A percentile compares a stretch with the other conserved stretches of the same genome.
phyloP scores from a whole-genome alignment of 176 grass and related monocot species.

The Puya raimondii region DNA sequence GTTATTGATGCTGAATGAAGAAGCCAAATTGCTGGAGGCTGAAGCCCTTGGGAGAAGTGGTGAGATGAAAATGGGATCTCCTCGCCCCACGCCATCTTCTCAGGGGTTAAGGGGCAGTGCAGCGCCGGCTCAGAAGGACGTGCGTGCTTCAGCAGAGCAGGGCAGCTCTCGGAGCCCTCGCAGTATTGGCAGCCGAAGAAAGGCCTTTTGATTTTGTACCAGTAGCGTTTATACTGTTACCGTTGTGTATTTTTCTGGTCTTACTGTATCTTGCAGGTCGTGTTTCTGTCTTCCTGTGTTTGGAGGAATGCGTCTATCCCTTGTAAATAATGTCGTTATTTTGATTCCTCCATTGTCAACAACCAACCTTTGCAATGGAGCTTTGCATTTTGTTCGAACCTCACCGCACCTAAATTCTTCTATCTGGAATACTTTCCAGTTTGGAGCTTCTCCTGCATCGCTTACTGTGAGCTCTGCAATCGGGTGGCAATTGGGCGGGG shows the following conservation, averaged over 20 bases:
- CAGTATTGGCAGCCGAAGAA: constrained; percentile 24
- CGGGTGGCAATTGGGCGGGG: too few relatives aligned
- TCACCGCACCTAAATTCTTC: too few relatives aligned
- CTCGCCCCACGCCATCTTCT: constrained; percentile 22
- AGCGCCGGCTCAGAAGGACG: constrained; percentile 9
- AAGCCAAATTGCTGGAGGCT: constrained; percentile 43
- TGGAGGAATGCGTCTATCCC: not conserved
- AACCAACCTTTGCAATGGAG: too few relatives aligned
- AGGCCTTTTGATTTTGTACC: constrained; percentile 25
- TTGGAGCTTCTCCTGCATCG: too few relatives aligned
- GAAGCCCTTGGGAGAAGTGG: constrained; percentile 22
- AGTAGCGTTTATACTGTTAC: not conserved
- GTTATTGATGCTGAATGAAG: constrained; percentile 47
- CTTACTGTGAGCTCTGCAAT: too few relatives aligned
- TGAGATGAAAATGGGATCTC: constrained; percentile 17
- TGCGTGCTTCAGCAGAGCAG: constrained; percentile 20
- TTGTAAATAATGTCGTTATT: not conserved
- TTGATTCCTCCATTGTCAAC: not conserved
- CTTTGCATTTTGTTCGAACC: too few relatives aligned
- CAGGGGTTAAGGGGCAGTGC: constrained; percentile 25
- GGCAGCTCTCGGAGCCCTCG: constrained; percentile 19
- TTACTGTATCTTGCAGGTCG: not conserved
- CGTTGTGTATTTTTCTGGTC: not conserved
- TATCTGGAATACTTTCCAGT: too few relatives aligned
- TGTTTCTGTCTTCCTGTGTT: not conserved